Evolutionary conservation across 768 basidiomycete species (phyloP).

Genomic region (Mycena filopes): DNA sequence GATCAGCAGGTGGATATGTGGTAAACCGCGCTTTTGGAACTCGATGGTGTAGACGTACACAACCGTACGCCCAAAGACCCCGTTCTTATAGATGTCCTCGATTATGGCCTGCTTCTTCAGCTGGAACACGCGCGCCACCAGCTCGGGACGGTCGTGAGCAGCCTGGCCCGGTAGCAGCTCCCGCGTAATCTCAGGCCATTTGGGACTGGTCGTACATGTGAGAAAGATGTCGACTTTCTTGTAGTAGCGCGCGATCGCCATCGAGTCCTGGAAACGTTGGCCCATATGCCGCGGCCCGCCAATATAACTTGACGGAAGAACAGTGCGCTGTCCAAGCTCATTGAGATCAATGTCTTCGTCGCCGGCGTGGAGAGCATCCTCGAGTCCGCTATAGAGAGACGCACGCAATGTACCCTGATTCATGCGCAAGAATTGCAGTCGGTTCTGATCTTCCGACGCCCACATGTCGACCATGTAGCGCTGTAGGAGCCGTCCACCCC

Average conservation of each 20-base stretch:
- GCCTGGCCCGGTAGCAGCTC: constrained; percentile 51
- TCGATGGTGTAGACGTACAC: constrained; percentile 53
- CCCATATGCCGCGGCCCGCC: constrained; percentile 45
- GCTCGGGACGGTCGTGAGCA: constrained; percentile 57
- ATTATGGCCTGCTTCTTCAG: constrained; percentile 53
- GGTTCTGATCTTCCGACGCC: constrained; percentile 46
- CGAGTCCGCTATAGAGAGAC: constrained; percentile 44
- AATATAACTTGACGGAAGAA: constrained; percentile 36
- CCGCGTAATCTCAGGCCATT: constrained; percentile 57
- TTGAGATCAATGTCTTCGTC: constrained; percentile 35
- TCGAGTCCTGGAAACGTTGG: constrained; percentile 47
- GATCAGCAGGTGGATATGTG: constrained; percentile 60
- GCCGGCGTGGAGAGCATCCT: constrained; percentile 35
- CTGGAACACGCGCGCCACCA: constrained; percentile 59
- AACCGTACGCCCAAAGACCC: constrained; percentile 50
- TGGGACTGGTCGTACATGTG: constrained; percentile 63
- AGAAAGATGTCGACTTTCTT: constrained; percentile 57
- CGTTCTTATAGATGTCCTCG: constrained; percentile 47
- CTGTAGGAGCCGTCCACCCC: constrained; percentile 48
- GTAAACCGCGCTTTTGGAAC: constrained; percentile 64
- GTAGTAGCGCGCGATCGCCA: constrained; percentile 53
- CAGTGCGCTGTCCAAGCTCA: constrained; percentile 36
- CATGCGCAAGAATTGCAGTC: constrained; percentile 40
- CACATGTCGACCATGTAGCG: constrained; percentile 52
- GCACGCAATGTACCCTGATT: constrained; percentile 46